Conservation (phyloP, 1,139 yeast genomes). For the Saccharomyces hybrid region DNA sequence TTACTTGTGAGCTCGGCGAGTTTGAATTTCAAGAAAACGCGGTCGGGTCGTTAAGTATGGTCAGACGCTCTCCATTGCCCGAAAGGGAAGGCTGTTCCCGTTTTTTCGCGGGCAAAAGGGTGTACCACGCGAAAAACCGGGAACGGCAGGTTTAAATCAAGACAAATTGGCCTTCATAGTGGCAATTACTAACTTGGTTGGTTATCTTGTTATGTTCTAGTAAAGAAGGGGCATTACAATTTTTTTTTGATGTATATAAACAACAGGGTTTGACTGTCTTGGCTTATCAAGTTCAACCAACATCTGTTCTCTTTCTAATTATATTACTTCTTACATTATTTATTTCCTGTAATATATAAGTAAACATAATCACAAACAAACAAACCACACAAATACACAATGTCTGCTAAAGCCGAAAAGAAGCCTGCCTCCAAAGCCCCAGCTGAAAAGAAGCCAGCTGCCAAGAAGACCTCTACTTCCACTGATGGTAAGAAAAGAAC, state of each 20-base stretch:
- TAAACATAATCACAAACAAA: neutral
- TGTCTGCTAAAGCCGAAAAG: conserved; percentile 98
- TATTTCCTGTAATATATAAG: too few relatives aligned
- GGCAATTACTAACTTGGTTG: neutral
- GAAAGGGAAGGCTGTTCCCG: conserved; percentile 40
- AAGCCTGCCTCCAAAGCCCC: conserved; percentile 99
- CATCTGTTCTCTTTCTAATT: too few relatives aligned
- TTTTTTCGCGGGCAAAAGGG: conserved; percentile 30
- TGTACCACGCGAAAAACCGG: conserved; percentile 5
- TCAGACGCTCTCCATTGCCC: conserved; percentile 41
- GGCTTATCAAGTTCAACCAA: too few relatives aligned
- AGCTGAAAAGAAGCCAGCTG: conserved; percentile 95
- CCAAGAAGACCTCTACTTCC: conserved; percentile 81
- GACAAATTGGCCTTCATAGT: neutral
- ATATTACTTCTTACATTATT: too few relatives aligned
- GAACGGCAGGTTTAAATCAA: conserved; percentile 7
- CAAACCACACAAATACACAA: conserved; percentile 32
- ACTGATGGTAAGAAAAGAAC: conserved; percentile 87
- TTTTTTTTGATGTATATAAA: neutral
- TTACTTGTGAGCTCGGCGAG: conserved; percentile 26
- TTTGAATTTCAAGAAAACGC: conserved; percentile 47
- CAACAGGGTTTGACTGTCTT: neutral
- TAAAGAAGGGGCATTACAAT: neutral
- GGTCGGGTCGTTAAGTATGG: conserved; percentile 50
- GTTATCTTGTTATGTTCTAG: neutral